Conservation (phyloP, 164 flowering plant species). For the Saururus chinensis region DNA sequence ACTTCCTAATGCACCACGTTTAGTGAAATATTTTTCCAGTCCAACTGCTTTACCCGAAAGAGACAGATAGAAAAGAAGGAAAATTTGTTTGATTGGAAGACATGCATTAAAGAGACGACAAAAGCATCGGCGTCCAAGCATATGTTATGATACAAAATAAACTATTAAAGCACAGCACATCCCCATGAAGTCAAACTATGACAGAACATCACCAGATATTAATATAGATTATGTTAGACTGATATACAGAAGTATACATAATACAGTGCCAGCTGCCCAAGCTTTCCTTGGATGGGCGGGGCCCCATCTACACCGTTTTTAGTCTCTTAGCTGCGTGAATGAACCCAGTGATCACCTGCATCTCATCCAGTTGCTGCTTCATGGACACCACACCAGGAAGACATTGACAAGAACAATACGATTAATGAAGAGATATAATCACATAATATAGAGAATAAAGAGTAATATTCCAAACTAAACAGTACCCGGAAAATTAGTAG, state of each 20-base stretch:
- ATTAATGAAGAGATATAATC: not conserved
- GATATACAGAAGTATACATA: not conserved
- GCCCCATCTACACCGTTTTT: constrained; percentile 10
- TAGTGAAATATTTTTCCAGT: too few species aligned
- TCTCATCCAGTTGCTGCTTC: constrained; percentile 54
- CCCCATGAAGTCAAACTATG: not conserved
- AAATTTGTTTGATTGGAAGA: not conserved
- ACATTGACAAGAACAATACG: not conserved
- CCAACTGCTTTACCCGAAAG: too few species aligned
- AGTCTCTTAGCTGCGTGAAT: constrained; percentile 54
- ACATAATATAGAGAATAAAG: not conserved
- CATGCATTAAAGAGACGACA: not conserved
- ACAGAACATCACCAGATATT: not conserved
- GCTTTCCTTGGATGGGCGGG: too few species aligned
- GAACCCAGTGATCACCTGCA: constrained; percentile 53
- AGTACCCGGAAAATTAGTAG: too few species aligned
- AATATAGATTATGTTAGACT: not conserved
- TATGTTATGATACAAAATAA: too few species aligned
- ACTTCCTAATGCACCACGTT: too few species aligned
- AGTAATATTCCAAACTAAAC: too few species aligned
- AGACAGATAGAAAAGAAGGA: too few species aligned
- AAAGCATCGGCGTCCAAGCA: not conserved
- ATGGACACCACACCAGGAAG: not conserved
- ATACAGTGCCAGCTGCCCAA: too few species aligned
- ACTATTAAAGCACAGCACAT: not conserved